Conservation (phyloP, 371 early-diverging fungal species). For the Lichtheimia ornata region DNA sequence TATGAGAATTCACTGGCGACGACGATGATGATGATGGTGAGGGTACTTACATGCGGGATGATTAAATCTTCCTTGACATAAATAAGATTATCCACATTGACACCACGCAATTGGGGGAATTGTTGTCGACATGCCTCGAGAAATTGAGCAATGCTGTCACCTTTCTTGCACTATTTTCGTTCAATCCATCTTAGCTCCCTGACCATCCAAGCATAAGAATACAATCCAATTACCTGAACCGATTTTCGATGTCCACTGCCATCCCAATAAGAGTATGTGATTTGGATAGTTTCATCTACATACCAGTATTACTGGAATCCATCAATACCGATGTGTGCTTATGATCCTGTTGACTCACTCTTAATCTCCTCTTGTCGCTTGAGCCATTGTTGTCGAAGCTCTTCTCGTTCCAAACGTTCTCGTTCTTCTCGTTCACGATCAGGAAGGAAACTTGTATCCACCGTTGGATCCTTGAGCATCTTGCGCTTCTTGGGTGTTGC, state of each 20-base stretch:
- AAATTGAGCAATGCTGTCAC: constrained; percentile 87
- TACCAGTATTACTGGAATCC: constrained; percentile 6
- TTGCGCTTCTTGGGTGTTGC: constrained; percentile 56
- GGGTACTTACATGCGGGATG: constrained; percentile 82
- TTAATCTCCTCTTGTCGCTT: constrained; percentile 81
- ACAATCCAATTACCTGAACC: constrained; percentile 57
- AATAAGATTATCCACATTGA: constrained; percentile 86
- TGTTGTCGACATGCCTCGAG: constrained; percentile 82
- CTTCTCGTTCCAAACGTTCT: constrained; percentile 76
- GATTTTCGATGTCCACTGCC: constrained; percentile 90
- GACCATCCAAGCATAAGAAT: too few species aligned
- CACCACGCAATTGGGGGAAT: constrained; percentile 78
- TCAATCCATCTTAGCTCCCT: too few species aligned
- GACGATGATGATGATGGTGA: neutral
- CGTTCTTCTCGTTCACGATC: constrained; percentile 87
- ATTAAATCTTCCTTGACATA: constrained; percentile 96
- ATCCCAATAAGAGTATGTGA: constrained; percentile 96
- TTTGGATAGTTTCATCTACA: constrained; percentile 73
- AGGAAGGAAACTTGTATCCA: constrained; percentile 93
- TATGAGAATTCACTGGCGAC: neutral
- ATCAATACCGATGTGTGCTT: constrained; percentile 8
- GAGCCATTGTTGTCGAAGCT: constrained; percentile 50
- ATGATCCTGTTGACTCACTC: constrained; percentile 28
- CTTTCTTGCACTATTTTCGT: constrained; percentile 82
- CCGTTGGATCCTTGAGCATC: constrained; percentile 83